These are phyloP conservation scores for Zymoseptoria tritici DNA, from an alignment of 2,329 filamentous ascomycete genomes.

Conservation along the genomic window DNA sequence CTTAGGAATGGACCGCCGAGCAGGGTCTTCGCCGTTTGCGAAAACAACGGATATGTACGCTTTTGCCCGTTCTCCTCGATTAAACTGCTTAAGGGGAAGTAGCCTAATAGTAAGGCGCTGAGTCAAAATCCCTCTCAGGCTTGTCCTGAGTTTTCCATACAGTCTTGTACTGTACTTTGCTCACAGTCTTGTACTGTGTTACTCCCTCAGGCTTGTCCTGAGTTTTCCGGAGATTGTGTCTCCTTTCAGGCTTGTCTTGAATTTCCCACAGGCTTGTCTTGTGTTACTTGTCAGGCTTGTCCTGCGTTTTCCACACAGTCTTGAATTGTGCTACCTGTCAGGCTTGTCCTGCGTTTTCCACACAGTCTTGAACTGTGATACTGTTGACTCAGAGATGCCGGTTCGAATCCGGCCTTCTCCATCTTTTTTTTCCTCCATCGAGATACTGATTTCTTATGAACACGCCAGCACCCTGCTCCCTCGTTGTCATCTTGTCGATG, in stretches of 20 bases:
- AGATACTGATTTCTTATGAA: too few relatives aligned
- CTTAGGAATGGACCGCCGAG: too few relatives aligned
- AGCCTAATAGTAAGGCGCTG: not conserved
- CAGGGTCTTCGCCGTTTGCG: not conserved
- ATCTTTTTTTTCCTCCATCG: not conserved
- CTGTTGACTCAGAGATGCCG: not conserved
- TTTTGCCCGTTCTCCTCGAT: not conserved
- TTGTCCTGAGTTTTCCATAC: not conserved
- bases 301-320: not conserved
- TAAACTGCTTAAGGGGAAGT: not conserved
- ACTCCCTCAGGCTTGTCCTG: not conserved
- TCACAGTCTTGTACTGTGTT: too few relatives aligned
- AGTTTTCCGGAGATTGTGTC: not conserved
- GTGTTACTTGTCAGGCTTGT: not conserved
- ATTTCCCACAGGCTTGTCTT: too few relatives aligned
- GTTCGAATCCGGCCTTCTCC: not conserved
- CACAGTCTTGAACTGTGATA: too few relatives aligned
- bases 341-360: too few relatives aligned
- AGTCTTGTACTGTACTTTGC: not conserved
- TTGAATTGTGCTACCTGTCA: not conserved
- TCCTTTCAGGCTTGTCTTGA: not conserved
- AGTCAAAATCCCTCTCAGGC: not conserved
- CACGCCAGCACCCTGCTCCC: too few relatives aligned
- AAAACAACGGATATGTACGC: not conserved
- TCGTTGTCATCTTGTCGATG: too few relatives aligned